Evolutionary conservation across 2,329 filamentous ascomycete species (phyloP), one percentile per base, ranked within the genome.

Genomic region (Aspergillaceae sp.): DNA sequence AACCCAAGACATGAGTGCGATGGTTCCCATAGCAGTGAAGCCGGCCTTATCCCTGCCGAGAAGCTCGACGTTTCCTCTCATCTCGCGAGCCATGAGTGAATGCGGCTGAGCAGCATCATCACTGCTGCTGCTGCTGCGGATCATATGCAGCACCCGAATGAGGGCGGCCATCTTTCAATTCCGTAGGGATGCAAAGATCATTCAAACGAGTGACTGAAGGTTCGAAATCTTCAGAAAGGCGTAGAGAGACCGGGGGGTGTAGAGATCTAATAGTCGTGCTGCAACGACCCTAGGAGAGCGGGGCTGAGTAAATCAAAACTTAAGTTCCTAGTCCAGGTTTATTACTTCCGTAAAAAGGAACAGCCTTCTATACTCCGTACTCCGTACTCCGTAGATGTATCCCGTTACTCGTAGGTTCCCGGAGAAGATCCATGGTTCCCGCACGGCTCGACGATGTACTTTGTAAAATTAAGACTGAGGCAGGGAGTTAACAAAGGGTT

Each of bases 11-110:
- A 71, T 54, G 43, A 71, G 57, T n/a, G 70, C 71, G 44, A 71
- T 68, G 29, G 72, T 51, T 1, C 64, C 67, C 40, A 76, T 63
- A 1, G 70, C 68, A 40, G 74, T 70, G 44, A 76, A 69, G 8
- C 73, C 73, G 1, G 53, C 58, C 29, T 58, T 73, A 60, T 59
- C 50, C 33, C 46, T 51, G n/a, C 57, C 54, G 27, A 41, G 28
- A n/a, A 41, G 28, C 28, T 30, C 29, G 38, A 40, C 26, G 11
- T 29, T 29, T 29, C 6, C 4, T 49, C 42, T 8, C 42, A 19
- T 19, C 19, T 19, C 4, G 42, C 42, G 10, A 43, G 41, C 10
- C 28, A 30, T 19, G 40, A 41, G 40, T 8, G 26, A 8, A 26
- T 41, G 40, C 7, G 29, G 28, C 7, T 41, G 5, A n/a, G 7